Base-by-base conservation (phyloP, 225 moss, liverwort and hornwort species). In the Neckera pumila region DNA sequence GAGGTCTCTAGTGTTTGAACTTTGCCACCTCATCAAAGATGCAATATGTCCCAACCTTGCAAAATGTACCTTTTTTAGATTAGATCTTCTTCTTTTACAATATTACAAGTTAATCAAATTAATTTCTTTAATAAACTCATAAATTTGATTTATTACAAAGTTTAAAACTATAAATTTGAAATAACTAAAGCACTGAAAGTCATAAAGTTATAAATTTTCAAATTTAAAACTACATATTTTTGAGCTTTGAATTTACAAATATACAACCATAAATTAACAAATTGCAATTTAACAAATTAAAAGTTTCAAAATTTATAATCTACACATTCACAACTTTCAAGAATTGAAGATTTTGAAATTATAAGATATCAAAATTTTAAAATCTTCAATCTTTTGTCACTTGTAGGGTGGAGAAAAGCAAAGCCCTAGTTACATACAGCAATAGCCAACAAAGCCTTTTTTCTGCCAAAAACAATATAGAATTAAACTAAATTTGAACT, bases 31-130 rank as follows among this genome's bases (percentile, higher is more conserved):
- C 13, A 53, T 53, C 2, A 76, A 76, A 0, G 5, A 76, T 34
- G 8, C 2, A 34, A 4, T 33, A 36, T 14, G 36, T 34, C 4
- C 4, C 7, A 33, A 30, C 2, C 34, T 51, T 51, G 33, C 33
- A 1, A 51, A 51, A 51, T 76, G 12, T 20, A 33, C 0, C 3
- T 0, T 0, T 76, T 51, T 34, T 8, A 34, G 3, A 1, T 33
- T 12, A 76, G 8, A 76, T 31, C 3, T 0, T 75, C 4, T 49
- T 51, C 8, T 5, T 76, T 51, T 51, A 8, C 5, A 47, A 30
- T 51, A 47, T 76, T 0, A 51, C 7, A 6, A 51, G 1, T 21
- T 51, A 76, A 21, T 13, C 16, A 51, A 2, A 8, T 51, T 51
- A 34, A 34, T 47, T 47, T 31, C 11, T 19, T 10, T 5, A 16